Conservation (phyloP, 164 flowering plant species). For the Cinnamomum chago region DNA sequence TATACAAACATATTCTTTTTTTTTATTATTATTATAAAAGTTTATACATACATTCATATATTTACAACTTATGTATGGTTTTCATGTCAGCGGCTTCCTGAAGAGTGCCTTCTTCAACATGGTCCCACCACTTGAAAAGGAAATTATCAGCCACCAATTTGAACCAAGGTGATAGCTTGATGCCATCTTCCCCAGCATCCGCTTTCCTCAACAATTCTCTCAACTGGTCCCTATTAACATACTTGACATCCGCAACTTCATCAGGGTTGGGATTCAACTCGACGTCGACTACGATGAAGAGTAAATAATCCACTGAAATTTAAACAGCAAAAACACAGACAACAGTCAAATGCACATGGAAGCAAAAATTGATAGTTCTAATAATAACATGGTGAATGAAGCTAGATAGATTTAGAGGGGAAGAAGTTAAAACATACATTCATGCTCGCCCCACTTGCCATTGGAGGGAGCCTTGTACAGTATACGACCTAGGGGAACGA, state of each 20-base stretch:
- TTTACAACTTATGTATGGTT: slow-evolving; percentile 70
- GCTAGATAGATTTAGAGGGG: background rate
- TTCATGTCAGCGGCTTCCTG: slow-evolving; percentile 74
- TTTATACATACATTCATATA: no score
- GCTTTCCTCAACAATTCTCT: slow-evolving; percentile 82
- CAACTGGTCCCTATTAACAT: slow-evolving; percentile 68
- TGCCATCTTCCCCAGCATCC: slow-evolving; percentile 84
- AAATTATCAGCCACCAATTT: slow-evolving; percentile 83
- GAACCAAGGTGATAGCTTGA: slow-evolving; percentile 98
- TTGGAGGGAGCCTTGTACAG: slow-evolving; percentile 99
- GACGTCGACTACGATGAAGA: slow-evolving; percentile 86
- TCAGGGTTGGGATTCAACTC: slow-evolving; percentile 76
- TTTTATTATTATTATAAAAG: no score
- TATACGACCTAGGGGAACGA: slow-evolving; percentile 77
- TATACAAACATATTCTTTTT: no score
- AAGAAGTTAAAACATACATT: slow-evolving; percentile 41
- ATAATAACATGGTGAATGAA: background rate
- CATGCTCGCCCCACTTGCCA: slow-evolving; percentile 99
- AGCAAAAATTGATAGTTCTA: background rate
- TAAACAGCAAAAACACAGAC: background rate
- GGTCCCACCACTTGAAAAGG: slow-evolving; percentile 94
- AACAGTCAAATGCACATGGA: background rate
- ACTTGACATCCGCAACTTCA: slow-evolving; percentile 78
- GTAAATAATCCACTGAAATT: slow-evolving; percentile 85
- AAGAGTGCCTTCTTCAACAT: slow-evolving; percentile 73